These are phyloP conservation scores for Tylopilus felleus DNA, from an alignment of 768 basidiomycete species.

Conservation along the genomic window DNA sequence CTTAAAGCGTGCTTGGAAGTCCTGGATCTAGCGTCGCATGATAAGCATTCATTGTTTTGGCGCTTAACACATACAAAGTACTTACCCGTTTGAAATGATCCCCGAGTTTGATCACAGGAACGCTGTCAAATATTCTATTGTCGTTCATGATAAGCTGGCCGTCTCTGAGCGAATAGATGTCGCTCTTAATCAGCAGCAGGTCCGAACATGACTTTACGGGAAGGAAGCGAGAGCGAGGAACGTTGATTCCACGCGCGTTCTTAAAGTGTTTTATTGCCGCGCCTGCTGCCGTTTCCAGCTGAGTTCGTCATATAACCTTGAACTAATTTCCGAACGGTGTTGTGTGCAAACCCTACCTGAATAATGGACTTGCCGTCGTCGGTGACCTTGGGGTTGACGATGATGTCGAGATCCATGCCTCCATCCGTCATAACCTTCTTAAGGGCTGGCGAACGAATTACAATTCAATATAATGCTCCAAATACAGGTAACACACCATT, in stretches of 20 bases:
- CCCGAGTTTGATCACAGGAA: slow-evolving; percentile 96
- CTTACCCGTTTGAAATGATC: slow-evolving; percentile 93
- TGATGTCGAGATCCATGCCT: slow-evolving; percentile 90
- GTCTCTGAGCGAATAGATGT: slow-evolving; percentile 87
- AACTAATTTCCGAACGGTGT: slow-evolving; percentile 5
- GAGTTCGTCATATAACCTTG: not conserved
- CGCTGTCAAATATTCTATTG: slow-evolving; percentile 76
- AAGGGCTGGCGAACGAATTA: slow-evolving; percentile 50
- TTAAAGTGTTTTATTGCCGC: slow-evolving; percentile 93
- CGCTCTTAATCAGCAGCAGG: slow-evolving; percentile 85
- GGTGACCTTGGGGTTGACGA: slow-evolving; percentile 85
- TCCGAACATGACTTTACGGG: slow-evolving; percentile 89
- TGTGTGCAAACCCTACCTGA: slow-evolving; percentile 43
- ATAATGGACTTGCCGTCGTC: slow-evolving; percentile 75
- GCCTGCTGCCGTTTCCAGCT: slow-evolving; percentile 90
- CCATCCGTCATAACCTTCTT: slow-evolving; percentile 88
- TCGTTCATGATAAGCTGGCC: slow-evolving; percentile 86
- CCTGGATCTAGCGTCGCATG: slow-evolving; percentile 51
- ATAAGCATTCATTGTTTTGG: not conserved
- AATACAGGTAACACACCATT: slow-evolving; percentile 45
- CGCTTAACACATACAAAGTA: not conserved
- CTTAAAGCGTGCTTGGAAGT: slow-evolving; percentile 95
- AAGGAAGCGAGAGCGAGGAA: slow-evolving; percentile 91
- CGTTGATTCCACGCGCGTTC: slow-evolving; percentile 91
- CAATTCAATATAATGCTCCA: not conserved